Conservation (phyloP, 495 filamentous ascomycete species). For the Aspergillus homomorphus region DNA sequence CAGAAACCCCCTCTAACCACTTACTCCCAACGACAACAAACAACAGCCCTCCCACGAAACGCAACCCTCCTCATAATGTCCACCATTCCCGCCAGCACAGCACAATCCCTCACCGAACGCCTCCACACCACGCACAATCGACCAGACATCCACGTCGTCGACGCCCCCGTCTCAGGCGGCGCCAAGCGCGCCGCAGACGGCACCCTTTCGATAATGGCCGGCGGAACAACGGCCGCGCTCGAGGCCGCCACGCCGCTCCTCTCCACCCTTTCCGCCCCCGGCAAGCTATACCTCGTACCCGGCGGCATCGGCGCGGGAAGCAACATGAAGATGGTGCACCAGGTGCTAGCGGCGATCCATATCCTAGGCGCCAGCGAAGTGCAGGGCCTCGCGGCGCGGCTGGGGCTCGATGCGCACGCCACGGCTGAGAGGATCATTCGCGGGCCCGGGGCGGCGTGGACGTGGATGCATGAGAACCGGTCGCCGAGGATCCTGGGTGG, state of each 20-base stretch:
- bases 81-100: constrained; percentile 68
- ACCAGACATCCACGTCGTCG: constrained; percentile 65
- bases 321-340: constrained; percentile 86
- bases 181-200: constrained; percentile 68
- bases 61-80: constrained; percentile 69
- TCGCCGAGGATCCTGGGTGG: constrained; percentile 60
- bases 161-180: constrained; percentile 77
- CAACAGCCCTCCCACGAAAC: constrained; percentile 49
- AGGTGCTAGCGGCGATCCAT: constrained; percentile 74
- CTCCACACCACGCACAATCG: constrained; percentile 49
- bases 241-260: constrained; percentile 58
- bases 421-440: constrained; percentile 56
- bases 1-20: neutral
- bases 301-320: constrained; percentile 75
- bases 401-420: constrained; percentile 60
- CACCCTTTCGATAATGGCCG: constrained; percentile 78
- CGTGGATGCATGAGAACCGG: constrained; percentile 83
- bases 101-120: constrained; percentile 54
- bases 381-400: constrained; percentile 65
- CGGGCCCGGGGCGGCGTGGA: constrained; percentile 60
- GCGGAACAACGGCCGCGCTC: constrained; percentile 56
- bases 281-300: constrained; percentile 69
- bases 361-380: constrained; percentile 71
- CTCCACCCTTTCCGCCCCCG: constrained; percentile 53
- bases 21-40: neutral